Evolutionary conservation across 306 rosid genomes (phyloP), one percentile per base, ranked within the genome.

Genomic region (Albizia julibrissin): DNA sequence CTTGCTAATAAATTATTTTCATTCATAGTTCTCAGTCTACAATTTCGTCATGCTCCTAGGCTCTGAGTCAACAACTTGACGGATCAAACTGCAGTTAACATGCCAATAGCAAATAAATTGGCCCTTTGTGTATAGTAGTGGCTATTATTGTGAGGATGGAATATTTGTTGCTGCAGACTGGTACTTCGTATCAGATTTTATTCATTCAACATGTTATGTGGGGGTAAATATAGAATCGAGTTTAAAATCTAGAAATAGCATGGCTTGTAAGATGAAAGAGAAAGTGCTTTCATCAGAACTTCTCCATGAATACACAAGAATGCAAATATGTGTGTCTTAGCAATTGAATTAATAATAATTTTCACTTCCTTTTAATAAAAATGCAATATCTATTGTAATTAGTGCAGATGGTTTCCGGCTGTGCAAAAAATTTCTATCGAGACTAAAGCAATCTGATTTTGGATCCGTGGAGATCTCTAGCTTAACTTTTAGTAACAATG

Each of bases 1-100:
- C 11, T 37, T 65, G 22, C 71, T 37, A 84, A 79, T 75, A 87
- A 84, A 61, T 13, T 24, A 33, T 33, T 59, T 50, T 3, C 47
- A 69, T 50, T 59, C 39, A 72, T 42, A 77, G 54, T 74, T 78
- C 73, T 74, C 16, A 3, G 14, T 31, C 47, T 54, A 26, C 47
- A 66, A 21, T 16, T 79, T 56, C 50, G 18, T 24, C 58, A 1
- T 29, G 39, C 43, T 21, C 27, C 24, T 52, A 75, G 5, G 16
- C 31, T 72, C 5, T 78, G 71, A 26, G 37, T 40, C 33, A 47
- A 31, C 65, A 12, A 69, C 74, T 1, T 68, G 37, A 2, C 2
- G 29, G 1, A 22, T 68, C 49, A 37, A 37, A 8, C 49, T 56
- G 15, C 44, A 66, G 64, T 24, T 24, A 27, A 64, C 13, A n/a